phyloP scores from a whole-genome alignment of 2,329 filamentous ascomycete genomes.

The Pseudogymnoascus sp. region DNA sequence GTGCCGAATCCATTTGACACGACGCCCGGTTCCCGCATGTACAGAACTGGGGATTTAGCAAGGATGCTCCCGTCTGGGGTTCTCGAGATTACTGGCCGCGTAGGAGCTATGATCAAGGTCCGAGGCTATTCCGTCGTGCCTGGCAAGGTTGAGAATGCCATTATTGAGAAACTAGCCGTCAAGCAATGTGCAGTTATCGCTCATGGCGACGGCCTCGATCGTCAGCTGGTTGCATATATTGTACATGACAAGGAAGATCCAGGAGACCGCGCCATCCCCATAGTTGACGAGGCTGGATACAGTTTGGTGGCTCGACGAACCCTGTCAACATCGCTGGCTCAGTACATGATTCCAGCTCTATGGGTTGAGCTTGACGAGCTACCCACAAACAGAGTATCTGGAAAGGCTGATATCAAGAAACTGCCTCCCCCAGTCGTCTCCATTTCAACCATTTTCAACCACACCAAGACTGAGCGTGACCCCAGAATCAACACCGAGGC shows the following conservation, averaged over 20 bases:
- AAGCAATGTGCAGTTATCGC: constrained; percentile 64
- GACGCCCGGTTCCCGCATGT: constrained; percentile 57
- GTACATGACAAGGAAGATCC: constrained; percentile 58
- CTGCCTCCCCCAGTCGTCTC: constrained; percentile 58
- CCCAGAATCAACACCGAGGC: constrained; percentile 60
- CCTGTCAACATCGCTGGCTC: constrained; percentile 60
- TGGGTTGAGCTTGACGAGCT: constrained; percentile 68
- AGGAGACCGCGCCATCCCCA: constrained; percentile 51
- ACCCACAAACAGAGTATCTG: constrained; percentile 71
- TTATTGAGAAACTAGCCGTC: constrained; percentile 62
- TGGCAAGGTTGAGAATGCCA: constrained; percentile 65
- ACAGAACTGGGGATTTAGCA: constrained; percentile 82
- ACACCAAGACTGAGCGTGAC: constrained; percentile 43
- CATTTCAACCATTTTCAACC: constrained; percentile 31
- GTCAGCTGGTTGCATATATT: constrained; percentile 70
- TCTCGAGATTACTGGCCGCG: constrained; percentile 78
- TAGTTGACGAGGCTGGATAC: constrained; percentile 64
- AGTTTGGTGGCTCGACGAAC: constrained; percentile 61
- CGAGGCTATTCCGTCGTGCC: constrained; percentile 82
- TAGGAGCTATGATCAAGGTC: constrained; percentile 85
- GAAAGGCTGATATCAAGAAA: constrained; percentile 67
- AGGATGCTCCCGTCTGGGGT: constrained; percentile 71
- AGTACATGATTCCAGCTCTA: constrained; percentile 75
- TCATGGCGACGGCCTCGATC: constrained; percentile 68
- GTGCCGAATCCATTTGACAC: constrained; percentile 56